Evolutionary conservation across 2,329 filamentous ascomycete species (phyloP).

Genomic region (Nigrospora oryzae): DNA sequence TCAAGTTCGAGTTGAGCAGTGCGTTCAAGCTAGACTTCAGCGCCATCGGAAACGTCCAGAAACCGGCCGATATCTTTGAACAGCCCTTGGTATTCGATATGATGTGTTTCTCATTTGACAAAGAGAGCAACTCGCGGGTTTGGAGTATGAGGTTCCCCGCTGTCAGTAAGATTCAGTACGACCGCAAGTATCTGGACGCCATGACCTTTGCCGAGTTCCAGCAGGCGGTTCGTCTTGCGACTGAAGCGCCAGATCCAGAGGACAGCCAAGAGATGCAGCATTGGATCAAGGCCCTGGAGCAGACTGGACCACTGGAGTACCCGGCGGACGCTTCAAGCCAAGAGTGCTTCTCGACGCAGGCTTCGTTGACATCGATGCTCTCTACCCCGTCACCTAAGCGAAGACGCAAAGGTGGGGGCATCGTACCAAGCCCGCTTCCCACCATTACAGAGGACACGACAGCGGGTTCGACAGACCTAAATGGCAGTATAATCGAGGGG

Average conservation of each 20-base stretch:
- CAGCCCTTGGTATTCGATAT: slow-evolving; percentile 72
- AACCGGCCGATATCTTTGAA: slow-evolving; percentile 50
- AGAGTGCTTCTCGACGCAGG: no score
- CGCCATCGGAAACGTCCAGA: slow-evolving; percentile 29
- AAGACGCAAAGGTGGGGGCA: no score
- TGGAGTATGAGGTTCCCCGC: slow-evolving; percentile 71
- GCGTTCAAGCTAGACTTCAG: slow-evolving; percentile 38
- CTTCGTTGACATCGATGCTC: slow-evolving; percentile 1
- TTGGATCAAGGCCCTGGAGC: slow-evolving; percentile 55
- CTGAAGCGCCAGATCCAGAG: slow-evolving; percentile 36
- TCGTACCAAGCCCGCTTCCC: no score
- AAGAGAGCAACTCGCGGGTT: slow-evolving; percentile 57
- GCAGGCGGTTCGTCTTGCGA: slow-evolving; percentile 50
- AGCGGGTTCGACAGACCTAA: no score
- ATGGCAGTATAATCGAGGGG: no score
- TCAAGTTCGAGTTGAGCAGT: slow-evolving; percentile 26
- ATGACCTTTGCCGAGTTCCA: slow-evolving; percentile 65
- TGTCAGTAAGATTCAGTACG: slow-evolving; percentile 68
- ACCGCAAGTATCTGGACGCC: slow-evolving; percentile 61
- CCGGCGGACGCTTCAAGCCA: no score
- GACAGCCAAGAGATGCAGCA: slow-evolving; percentile 51
- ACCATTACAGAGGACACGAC: no score
- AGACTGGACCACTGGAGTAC: slow-evolving; percentile 35
- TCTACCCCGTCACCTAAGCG: no score
- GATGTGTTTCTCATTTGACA: slow-evolving; percentile 72